phyloP scores from a whole-genome alignment of 371 early-diverging fungal genomes.

The Blakeslea trispora region DNA sequence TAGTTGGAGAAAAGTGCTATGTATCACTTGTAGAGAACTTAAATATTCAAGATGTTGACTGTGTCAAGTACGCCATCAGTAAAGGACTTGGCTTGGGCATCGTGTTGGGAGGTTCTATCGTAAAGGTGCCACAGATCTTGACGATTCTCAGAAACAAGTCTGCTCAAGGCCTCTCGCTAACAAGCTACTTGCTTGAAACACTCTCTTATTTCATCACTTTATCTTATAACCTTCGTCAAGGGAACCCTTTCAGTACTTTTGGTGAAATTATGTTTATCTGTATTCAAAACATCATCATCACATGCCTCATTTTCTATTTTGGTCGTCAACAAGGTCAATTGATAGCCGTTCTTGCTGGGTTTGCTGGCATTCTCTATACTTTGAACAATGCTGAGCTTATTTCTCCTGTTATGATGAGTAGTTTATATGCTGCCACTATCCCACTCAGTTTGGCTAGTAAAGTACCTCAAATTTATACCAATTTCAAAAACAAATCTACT shows the following conservation, averaged over 20 bases:
- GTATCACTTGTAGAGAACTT: constrained; percentile 63
- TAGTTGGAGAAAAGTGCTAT: constrained; percentile 73
- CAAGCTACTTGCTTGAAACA: constrained; percentile 81
- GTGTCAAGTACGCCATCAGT: constrained; percentile 79
- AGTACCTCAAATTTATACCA: constrained; percentile 87
- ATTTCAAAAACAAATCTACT: constrained; percentile 75
- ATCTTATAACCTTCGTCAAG: constrained; percentile 80
- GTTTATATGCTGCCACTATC: constrained; percentile 79
- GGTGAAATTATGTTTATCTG: constrained; percentile 84
- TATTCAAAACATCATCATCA: constrained; percentile 78
- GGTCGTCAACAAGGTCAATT: constrained; percentile 36
- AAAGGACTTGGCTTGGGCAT: constrained; percentile 91
- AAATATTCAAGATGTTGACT: constrained; percentile 62
- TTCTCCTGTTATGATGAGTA: constrained; percentile 50
- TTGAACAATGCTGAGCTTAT: constrained; percentile 40
- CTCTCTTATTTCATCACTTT: constrained; percentile 73
- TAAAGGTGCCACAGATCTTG: constrained; percentile 94
- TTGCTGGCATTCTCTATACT: constrained; percentile 38
- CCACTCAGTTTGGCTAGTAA: constrained; percentile 79
- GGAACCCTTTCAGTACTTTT: constrained; percentile 88
- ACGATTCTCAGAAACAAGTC: constrained; percentile 76
- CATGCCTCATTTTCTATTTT: constrained; percentile 72
- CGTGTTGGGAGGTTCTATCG: constrained; percentile 80
- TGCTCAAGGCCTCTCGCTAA: constrained; percentile 77
- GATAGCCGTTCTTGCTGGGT: constrained; percentile 31